phyloP scores from a whole-genome alignment of 179 eudicot species.

The Pouteria campechiana region DNA sequence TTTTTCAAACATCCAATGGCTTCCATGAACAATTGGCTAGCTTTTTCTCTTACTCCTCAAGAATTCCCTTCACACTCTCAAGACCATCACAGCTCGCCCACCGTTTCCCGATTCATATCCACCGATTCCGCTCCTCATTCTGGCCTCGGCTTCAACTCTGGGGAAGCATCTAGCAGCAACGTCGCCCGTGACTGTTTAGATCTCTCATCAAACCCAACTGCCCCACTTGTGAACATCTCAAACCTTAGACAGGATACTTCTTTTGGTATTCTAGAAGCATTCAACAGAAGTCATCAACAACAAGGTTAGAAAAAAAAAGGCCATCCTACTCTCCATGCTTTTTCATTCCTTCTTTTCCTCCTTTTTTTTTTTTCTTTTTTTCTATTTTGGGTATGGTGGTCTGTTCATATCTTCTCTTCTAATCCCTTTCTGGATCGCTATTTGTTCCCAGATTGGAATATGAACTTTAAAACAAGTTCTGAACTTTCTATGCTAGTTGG shows the following conservation, averaged over 20 bases:
- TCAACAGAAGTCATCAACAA: conserved; percentile 36
- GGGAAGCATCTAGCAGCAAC: conserved; percentile 25
- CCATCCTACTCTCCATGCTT: too few relatives aligned
- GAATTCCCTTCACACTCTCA: too few relatives aligned
- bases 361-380: too few relatives aligned
- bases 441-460: conserved; percentile 46
- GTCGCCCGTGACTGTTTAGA: conserved; percentile 28
- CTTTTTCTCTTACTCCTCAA: conserved; percentile 74
- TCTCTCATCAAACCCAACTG: conserved; percentile 14
- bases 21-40: conserved; percentile 67
- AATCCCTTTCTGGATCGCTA: too few relatives aligned
- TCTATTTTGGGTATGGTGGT: too few relatives aligned
- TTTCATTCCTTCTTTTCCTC: too few relatives aligned
- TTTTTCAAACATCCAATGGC: too few relatives aligned
- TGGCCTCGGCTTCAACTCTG: conserved; percentile 23
- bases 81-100: too few relatives aligned
- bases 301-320: too few relatives aligned
- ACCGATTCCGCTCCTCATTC: conserved; percentile 2
- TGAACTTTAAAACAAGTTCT: conserved; percentile 24
- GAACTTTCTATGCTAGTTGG: conserved; percentile 36
- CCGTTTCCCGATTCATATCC: conserved; percentile 11
- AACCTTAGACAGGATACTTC: too few relatives aligned
- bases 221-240: conserved; percentile 27
- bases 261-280: conserved; percentile 57
- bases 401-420: too few relatives aligned